Evolutionary conservation across 106 monocot genomes (phyloP), one percentile per base, ranked within the genome.

Genomic region (Gastrodia elata): DNA sequence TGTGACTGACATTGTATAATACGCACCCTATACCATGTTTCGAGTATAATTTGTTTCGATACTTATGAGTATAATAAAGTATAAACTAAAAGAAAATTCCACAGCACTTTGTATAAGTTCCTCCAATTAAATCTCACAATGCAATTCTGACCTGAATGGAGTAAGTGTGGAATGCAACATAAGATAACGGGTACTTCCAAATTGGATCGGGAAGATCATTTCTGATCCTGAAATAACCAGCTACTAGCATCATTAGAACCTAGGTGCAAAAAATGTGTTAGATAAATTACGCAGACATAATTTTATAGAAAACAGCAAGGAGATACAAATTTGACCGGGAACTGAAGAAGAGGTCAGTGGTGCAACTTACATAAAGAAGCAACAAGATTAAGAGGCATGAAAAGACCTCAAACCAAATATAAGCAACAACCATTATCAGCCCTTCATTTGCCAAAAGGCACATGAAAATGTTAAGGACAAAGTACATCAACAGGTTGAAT

Each of bases 221-320:
- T 52, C 67, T 78, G 16, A 91, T 75, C 72, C 93, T 83, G 72
- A 91, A 88, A 77, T 98, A 98, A 42, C 97, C 93, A 2, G 88
- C 88, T 30, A 93, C 90, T 41, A 93, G 86, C 93, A 93, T 98
- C 97, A 98, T 98, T 68, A 91, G 78, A 52, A 92, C 86, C 93
- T 98, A 68, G 16, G 73, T 39, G 68, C 2, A 39, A 34, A 69
- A 69, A 69, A 44, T 8, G 14, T 38, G 48, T 68, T 36, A 55
- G 55, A 69, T 74, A 10, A n/a, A 25, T n/a, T 22, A 61, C 41
- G 9, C 4, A 26, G 34, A 3, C 15, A 39, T 74, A 9, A 61
- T 38, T 16, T 37, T 34, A 67, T 7, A 67, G 20, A 67, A 67
- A 67, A 38, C n/a, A n/a, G n/a, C n/a, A n/a, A n/a, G n/a, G n/a